A percentile compares a stretch with the other conserved stretches of the same genome.
Conservation (phyloP, 2,329 filamentous ascomycete genomes). For the Colletotrichum costaricense region DNA sequence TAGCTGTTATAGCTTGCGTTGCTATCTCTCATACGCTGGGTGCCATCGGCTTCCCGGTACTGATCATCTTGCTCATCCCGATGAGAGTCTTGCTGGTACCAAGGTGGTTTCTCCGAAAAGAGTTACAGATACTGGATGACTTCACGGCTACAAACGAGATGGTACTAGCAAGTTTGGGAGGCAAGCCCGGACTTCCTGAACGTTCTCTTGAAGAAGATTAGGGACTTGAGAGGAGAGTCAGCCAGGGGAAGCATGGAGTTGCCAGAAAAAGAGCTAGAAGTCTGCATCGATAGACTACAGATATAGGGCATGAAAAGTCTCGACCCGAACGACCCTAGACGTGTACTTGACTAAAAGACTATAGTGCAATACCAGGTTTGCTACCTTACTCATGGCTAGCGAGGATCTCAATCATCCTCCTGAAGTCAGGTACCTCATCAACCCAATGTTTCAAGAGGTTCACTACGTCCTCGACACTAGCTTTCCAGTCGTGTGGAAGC, state of each 20-base stretch:
- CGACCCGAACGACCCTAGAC: no score
- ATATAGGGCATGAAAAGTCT: background rate
- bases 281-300: conserved; percentile 19
- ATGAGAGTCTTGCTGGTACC: conserved; percentile 62
- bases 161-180: conserved; percentile 63
- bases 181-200: conserved; percentile 54
- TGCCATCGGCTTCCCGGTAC: conserved; percentile 68
- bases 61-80: conserved; percentile 67
- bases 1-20: conserved; percentile 64
- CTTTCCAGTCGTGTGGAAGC: conserved; percentile 37
- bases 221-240: conserved; percentile 35
- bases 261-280: conserved; percentile 40
- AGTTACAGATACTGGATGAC: conserved; percentile 62
- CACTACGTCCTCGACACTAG: background rate
- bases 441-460: background rate
- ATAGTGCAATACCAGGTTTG: no score
- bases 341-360: no score
- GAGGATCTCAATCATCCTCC: no score
- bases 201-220: conserved; percentile 37
- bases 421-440: background rate
- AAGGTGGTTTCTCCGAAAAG: conserved; percentile 58
- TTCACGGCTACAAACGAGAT: conserved; percentile 65
- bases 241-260: conserved; percentile 37
- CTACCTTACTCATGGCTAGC: no score
- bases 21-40: conserved; percentile 70